phyloP scores from a whole-genome alignment of 1,284 basidiomycete species.

The Neotropicomus parvogracilis region DNA sequence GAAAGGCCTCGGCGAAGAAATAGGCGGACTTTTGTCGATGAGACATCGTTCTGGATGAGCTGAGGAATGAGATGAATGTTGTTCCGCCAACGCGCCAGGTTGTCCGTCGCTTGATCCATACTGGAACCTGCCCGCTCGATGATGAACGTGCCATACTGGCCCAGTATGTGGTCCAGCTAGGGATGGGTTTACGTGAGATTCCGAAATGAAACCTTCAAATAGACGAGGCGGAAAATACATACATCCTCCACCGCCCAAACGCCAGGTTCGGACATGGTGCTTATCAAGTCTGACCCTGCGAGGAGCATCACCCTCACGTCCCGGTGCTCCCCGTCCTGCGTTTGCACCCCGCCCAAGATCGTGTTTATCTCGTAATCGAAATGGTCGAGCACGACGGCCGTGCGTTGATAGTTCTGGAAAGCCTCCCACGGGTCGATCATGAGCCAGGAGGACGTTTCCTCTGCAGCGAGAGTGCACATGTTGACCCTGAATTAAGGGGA shows the following conservation, averaged over 20 bases:
- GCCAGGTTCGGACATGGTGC: conserved; percentile 98
- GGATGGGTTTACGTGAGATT: conserved; percentile 15
- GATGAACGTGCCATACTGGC: conserved; percentile 91
- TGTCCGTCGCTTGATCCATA: conserved; percentile 79
- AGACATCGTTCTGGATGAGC: conserved; percentile 98
- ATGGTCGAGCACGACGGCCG: conserved; percentile 93
- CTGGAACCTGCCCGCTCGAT: conserved; percentile 94
- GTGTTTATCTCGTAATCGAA: conserved; percentile 93
- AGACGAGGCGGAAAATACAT: conserved; percentile 31
- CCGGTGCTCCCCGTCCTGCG: conserved; percentile 60
- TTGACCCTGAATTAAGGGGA: conserved; percentile 53
- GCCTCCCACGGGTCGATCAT: conserved; percentile 99
- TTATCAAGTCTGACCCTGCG: conserved; percentile 95
- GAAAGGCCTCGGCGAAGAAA: conserved; percentile 92
- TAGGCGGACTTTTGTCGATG: conserved; percentile 88
- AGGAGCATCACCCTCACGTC: conserved; percentile 85
- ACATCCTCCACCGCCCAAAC: conserved; percentile 96
- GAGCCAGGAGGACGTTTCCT: conserved; percentile 74
- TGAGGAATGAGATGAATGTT: conserved; percentile 96
- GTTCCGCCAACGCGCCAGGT: conserved; percentile 72
- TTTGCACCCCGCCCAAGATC: conserved; percentile 66
- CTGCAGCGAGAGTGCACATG: conserved; percentile 86
- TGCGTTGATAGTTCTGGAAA: conserved; percentile 90
- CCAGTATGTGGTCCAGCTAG: conserved; percentile 93
- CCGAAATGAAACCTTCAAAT: conserved; percentile 10